These are phyloP conservation scores for Cladorrhinum sp. DNA, from an alignment of 2,329 filamentous ascomycete species.

Conservation along the genomic window DNA sequence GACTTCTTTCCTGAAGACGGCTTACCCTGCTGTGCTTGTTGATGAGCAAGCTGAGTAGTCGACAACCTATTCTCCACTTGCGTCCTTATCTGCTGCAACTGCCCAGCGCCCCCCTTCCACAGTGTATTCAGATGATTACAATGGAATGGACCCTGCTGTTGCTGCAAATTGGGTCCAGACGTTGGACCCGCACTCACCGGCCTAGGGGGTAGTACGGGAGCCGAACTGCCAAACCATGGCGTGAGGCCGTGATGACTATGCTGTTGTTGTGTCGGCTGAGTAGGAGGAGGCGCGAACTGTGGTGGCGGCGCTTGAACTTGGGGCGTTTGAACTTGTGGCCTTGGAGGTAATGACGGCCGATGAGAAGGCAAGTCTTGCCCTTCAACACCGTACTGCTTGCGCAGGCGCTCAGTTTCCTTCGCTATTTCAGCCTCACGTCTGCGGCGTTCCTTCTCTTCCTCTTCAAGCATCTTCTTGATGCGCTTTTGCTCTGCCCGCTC, in stretches of 20 bases:
- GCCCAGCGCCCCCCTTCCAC: constrained; percentile 21
- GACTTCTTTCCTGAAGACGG: background rate
- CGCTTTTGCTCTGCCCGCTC: constrained; percentile 56
- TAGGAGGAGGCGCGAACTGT: constrained; percentile 1
- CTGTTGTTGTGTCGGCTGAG: constrained; percentile 13
- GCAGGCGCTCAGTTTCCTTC: constrained; percentile 78
- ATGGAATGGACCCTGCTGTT: constrained; percentile 26
- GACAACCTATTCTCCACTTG: constrained; percentile 11
- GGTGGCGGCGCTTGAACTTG: constrained; percentile 1
- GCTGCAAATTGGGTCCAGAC: constrained; percentile 18
- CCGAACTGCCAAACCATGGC: constrained; percentile 10
- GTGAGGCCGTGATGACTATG: constrained; percentile 23
- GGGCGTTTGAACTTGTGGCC: constrained; percentile 14
- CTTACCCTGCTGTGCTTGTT: background rate
- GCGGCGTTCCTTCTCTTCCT: constrained; percentile 61
- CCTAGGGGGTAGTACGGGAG: constrained; percentile 38
- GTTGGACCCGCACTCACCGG: constrained; percentile 48
- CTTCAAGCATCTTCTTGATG: constrained; percentile 63
- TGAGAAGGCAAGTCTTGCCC: constrained; percentile 41
- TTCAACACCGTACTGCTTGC: constrained; percentile 62
- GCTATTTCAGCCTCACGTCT: constrained; percentile 61
- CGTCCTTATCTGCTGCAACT: constrained; percentile 21
- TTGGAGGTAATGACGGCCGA: constrained; percentile 12
- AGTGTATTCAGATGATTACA: constrained; percentile 23
- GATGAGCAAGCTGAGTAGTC: background rate